These are phyloP conservation scores for Alternaria incomplexa DNA, from an alignment of 2,329 filamentous ascomycete genomes.

Conservation along the genomic window DNA sequence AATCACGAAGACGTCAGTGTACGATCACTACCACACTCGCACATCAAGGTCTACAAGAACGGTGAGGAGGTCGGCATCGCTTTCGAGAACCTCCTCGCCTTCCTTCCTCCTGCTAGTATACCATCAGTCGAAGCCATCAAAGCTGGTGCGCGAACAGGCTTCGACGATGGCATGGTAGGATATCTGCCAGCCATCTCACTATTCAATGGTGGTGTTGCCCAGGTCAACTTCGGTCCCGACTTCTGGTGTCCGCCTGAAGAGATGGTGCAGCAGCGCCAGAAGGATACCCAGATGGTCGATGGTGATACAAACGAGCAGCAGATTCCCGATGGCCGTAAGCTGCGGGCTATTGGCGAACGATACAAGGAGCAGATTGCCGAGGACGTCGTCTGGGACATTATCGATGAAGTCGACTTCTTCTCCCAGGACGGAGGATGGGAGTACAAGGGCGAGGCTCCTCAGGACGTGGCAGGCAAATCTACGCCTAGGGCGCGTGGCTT, in stretches of 20 bases:
- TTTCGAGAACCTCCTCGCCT: conserved; percentile 86
- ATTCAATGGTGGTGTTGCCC: conserved; percentile 87
- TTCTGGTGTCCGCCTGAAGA: conserved; percentile 86
- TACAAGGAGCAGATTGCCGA: conserved; percentile 95
- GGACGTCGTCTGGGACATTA: conserved; percentile 88
- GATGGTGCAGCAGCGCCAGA: conserved; percentile 52
- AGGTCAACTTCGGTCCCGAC: conserved; percentile 91
- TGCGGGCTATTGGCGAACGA: conserved; percentile 74
- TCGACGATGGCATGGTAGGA: conserved; percentile 93
- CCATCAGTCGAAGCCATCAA: conserved; percentile 71
- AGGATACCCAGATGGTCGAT: conserved; percentile 40
- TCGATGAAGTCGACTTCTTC: conserved; percentile 95
- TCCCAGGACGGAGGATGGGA: conserved; percentile 66
- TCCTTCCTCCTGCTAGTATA: conserved; percentile 86
- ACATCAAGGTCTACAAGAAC: conserved; percentile 92
- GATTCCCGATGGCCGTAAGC: conserved; percentile 37
- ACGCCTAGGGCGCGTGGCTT: conserved; percentile 48
- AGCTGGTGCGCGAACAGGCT: conserved; percentile 78
- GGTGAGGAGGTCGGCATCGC: conserved; percentile 84
- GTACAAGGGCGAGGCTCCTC: conserved; percentile 45
- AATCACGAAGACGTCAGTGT: conserved; percentile 77
- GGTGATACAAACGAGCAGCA: conserved; percentile 17
- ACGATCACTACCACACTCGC: conserved; percentile 83
- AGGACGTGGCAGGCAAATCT: conserved; percentile 41
- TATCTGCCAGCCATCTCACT: conserved; percentile 95